A percentile compares a stretch with the other conserved stretches of the same genome.
These are phyloP conservation scores for Hortaea werneckii DNA, from an alignment of 2,329 filamentous ascomycete genomes.

Conservation along the genomic window DNA sequence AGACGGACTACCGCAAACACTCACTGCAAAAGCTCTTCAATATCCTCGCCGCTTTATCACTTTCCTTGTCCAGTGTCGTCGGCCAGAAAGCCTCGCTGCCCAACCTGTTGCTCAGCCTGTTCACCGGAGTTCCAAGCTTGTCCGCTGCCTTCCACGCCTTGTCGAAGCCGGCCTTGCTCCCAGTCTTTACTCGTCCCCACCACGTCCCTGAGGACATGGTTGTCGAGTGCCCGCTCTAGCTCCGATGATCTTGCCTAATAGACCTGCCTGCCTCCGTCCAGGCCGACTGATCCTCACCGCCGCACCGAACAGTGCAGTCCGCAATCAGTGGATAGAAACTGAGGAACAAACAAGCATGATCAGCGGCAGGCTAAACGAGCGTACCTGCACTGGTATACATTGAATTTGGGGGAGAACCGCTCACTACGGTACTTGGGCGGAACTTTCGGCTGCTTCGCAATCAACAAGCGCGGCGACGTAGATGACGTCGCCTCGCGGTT, in stretches of 20 bases:
- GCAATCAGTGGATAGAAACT: background rate
- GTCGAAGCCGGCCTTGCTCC: slow-evolving; percentile 59
- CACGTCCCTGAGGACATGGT: slow-evolving; percentile 24
- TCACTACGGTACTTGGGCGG: background rate
- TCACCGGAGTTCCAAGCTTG: slow-evolving; percentile 61
- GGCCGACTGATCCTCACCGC: no score
- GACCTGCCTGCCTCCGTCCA: no score
- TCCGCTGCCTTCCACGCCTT: slow-evolving; percentile 59
- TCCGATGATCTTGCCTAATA: no score
- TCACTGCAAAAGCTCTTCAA: slow-evolving; percentile 81
- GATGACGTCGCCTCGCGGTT: background rate
- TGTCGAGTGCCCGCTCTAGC: background rate
- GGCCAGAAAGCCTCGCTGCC: slow-evolving; percentile 80
- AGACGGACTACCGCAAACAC: slow-evolving; percentile 21
- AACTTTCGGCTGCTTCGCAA: background rate
- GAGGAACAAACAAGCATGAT: background rate
- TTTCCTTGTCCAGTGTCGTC: slow-evolving; percentile 74
- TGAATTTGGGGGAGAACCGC: background rate
- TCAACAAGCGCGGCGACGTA: background rate
- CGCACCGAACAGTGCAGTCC: no score
- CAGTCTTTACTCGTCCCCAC: slow-evolving; percentile 46
- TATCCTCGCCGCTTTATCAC: slow-evolving; percentile 83
- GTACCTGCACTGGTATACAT: background rate
- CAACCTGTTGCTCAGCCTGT: slow-evolving; percentile 69
- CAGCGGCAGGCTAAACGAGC: background rate